Evolutionary conservation across 2,329 filamentous ascomycete genomes (phyloP), one percentile per base, ranked within the genome.

Genomic region (Cyanodermella asteris): DNA sequence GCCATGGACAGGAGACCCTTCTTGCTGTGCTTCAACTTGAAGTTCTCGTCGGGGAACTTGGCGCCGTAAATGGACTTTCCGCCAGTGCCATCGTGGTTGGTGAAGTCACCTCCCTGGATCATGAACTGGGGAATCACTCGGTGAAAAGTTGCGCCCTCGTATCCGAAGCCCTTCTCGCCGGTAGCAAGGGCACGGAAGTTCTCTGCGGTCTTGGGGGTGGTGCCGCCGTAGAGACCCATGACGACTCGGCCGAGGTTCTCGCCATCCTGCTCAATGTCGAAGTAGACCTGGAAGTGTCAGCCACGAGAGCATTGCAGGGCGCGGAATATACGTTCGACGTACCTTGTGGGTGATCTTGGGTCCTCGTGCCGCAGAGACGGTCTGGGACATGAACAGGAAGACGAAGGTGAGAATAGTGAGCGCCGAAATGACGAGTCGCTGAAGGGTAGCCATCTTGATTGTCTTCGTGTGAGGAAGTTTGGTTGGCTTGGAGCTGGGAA

Each of bases 321-420:
- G n/a, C 16, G 5, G 10, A 4, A 16, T 24, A 13, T 23, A 16
- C n/a, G 14, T n/a, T 18, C 13, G 26, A 9, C 8, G 30, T 46
- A 64, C 80, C 69, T 91, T 91, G 62, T 77, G 62, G 42, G 82
- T 93, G 59, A 93, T 84, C 69, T 87, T 90, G 34, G 80, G 84
- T 23, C 87, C 84, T 59, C 84, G 80, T 37, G 59, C 59, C 27
- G 76, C 75, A 39, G 75, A 68, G 31, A 65, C 69, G 17, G 67
- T 64, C 51, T 80, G 72, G 38, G 73, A 62, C 46, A 91, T 69
- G 56, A 78, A 67, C 38, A 81, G 55, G 46, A 84, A 59, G 38
- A 64, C 61, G 40, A 82, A 59, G 41, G 76, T 71, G 41, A 90
- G 49, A 43, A 91, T 65, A 45, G 91, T 61, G 46, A 80, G 60